These are phyloP conservation scores for Aspergillus carlsbadensis DNA, from an alignment of 495 filamentous ascomycete genomes.

Conservation along the genomic window DNA sequence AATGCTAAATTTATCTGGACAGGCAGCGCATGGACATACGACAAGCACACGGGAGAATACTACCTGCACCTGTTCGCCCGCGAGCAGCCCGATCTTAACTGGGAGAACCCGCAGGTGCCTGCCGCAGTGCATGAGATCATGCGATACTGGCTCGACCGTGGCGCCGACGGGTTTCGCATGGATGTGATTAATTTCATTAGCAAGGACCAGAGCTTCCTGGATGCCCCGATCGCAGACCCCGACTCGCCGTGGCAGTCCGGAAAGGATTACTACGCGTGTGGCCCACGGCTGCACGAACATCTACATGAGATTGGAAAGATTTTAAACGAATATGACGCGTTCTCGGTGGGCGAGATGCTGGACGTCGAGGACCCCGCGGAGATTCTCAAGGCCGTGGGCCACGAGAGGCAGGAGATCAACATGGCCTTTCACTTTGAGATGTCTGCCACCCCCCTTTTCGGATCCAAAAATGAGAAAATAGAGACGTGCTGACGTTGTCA, in stretches of 20 bases:
- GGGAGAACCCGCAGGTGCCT: slow-evolving; percentile 49
- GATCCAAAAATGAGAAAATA: too few relatives aligned
- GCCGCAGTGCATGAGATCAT: slow-evolving; percentile 50
- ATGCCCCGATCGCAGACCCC: slow-evolving; percentile 41
- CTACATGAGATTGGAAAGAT: neutral
- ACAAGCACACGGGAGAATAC: slow-evolving; percentile 50
- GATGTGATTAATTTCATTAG: too few relatives aligned
- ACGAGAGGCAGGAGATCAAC: slow-evolving; percentile 47
- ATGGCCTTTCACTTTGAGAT: neutral
- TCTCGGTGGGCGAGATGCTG: slow-evolving; percentile 71
- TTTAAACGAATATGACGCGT: slow-evolving; percentile 6
- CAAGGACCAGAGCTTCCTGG: slow-evolving; percentile 29
- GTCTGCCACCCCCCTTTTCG: neutral
- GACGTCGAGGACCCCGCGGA: slow-evolving; percentile 56
- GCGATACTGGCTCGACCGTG: slow-evolving; percentile 46
- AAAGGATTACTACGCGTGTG: neutral
- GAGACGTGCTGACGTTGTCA: too few relatives aligned
- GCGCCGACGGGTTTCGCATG: too few relatives aligned
- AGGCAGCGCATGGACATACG: slow-evolving; percentile 54
- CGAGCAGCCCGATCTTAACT: slow-evolving; percentile 57
- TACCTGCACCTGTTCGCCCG: slow-evolving; percentile 51
- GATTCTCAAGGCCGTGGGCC: slow-evolving; percentile 56
- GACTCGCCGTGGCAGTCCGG: neutral
- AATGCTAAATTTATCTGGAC: too few relatives aligned
- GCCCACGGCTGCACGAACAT: neutral